Evolutionary conservation across 1,139 yeast genomes (phyloP).

Genomic region (Pichia norvegensis): DNA sequence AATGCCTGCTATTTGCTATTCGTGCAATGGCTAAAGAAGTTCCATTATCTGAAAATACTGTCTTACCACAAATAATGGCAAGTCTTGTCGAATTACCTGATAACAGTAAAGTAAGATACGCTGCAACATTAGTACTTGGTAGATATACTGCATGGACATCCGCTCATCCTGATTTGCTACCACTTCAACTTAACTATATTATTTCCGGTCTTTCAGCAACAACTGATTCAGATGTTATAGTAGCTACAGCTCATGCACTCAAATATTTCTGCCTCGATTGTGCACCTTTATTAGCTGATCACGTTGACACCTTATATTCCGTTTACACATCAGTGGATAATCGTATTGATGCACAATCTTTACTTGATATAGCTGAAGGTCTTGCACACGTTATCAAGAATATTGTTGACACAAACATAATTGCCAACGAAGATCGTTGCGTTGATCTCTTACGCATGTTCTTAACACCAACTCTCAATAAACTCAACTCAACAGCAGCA

Average conservation of each 20-base stretch:
- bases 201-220: constrained; percentile 53
- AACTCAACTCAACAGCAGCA: constrained; percentile 27
- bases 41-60: constrained; percentile 53
- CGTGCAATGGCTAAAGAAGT: constrained; percentile 95
- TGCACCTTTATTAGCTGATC: constrained; percentile 54
- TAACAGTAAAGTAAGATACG: constrained; percentile 80
- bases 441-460: constrained; percentile 48
- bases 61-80: constrained; percentile 75
- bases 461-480: constrained; percentile 56
- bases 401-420: constrained; percentile 30
- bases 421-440: constrained; percentile 30
- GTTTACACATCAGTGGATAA: constrained; percentile 61
- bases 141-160: constrained; percentile 95
- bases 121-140: constrained; percentile 88
- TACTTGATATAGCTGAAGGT: constrained; percentile 82
- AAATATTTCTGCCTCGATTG: constrained; percentile 96
- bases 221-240: constrained; percentile 43
- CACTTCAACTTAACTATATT: constrained; percentile 77
- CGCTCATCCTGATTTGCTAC: constrained; percentile 72
- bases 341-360: constrained; percentile 56
- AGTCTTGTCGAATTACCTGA: constrained; percentile 67
- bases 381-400: constrained; percentile 74
- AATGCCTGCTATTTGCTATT: constrained; percentile 83
- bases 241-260: constrained; percentile 89
- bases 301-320: constrained; percentile 66